Evolutionary conservation across 2,329 filamentous ascomycete genomes (phyloP).

Genomic region (Aspergillus hortae): DNA sequence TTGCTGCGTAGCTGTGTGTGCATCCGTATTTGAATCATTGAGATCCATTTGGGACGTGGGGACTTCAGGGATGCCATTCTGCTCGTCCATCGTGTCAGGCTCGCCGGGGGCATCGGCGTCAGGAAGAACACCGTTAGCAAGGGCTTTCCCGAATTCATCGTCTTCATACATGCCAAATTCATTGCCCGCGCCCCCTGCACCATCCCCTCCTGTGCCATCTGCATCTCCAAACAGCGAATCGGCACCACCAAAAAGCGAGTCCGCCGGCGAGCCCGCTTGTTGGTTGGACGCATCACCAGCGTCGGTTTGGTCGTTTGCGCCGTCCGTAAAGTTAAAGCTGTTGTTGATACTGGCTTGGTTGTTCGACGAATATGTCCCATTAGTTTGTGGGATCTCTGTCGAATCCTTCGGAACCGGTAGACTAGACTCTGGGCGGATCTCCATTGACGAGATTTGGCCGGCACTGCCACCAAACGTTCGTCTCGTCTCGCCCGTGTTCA

Average conservation of each 20-base stretch:
- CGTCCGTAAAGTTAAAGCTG: constrained; percentile 46
- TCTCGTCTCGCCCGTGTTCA: constrained; percentile 76
- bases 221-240: constrained; percentile 88
- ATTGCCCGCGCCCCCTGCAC: constrained; percentile 52
- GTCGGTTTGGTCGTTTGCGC: constrained; percentile 32
- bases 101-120: constrained; percentile 44
- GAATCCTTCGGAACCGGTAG: constrained; percentile 72
- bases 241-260: constrained; percentile 80
- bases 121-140: constrained; percentile 59
- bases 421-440: constrained; percentile 74
- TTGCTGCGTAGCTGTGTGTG: constrained; percentile 11
- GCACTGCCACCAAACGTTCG: constrained; percentile 73
- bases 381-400: constrained; percentile 48
- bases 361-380: constrained; percentile 73
- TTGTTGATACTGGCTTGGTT: constrained; percentile 61
- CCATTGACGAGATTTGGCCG: constrained; percentile 82
- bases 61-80: constrained; percentile 15
- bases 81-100: constrained; percentile 21
- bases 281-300: constrained; percentile 51
- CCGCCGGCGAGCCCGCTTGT: constrained; percentile 62
- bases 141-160: constrained; percentile 72
- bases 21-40: constrained; percentile 7
- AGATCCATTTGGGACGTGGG: constrained; percentile 3
- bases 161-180: constrained; percentile 78
- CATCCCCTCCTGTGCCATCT: constrained; percentile 51